These are phyloP conservation scores for Raffaelea arxii DNA, from an alignment of 2,329 filamentous ascomycete species.

Conservation along the genomic window DNA sequence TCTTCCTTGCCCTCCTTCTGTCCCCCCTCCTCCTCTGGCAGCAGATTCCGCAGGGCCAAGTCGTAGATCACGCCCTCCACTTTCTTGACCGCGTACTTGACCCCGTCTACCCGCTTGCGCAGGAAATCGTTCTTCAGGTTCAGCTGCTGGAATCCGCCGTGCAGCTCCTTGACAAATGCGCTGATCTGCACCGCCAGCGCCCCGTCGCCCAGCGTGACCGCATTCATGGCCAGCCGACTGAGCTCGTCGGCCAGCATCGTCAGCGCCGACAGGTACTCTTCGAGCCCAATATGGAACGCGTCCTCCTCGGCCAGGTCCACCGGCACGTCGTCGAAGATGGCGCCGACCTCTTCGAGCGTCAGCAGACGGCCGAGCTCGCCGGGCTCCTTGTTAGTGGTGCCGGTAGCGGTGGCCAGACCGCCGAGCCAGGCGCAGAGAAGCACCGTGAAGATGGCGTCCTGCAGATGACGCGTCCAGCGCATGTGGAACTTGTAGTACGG, in stretches of 20 bases:
- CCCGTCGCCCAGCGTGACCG: conserved; percentile 85
- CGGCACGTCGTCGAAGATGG: conserved; percentile 69
- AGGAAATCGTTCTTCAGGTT: conserved; percentile 95
- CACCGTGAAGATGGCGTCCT: conserved; percentile 59
- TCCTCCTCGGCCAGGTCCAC: conserved; percentile 86
- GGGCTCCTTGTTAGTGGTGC: conserved; percentile 16
- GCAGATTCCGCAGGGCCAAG: conserved; percentile 73
- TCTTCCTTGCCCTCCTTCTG: conserved; percentile 8
- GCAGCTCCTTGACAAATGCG: conserved; percentile 87
- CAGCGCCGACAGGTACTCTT: conserved; percentile 88
- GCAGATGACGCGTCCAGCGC: conserved; percentile 75
- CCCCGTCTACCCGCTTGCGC: conserved; percentile 76
- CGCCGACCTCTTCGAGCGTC: conserved; percentile 80
- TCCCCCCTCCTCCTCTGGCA: conserved; percentile 37
- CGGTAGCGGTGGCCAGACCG: conserved; percentile 46
- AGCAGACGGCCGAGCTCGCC: conserved; percentile 57
- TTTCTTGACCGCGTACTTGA: conserved; percentile 97
- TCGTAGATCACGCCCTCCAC: conserved; percentile 98
- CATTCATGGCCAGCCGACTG: conserved; percentile 82
- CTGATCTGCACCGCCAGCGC: conserved; percentile 78
- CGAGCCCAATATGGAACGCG: conserved; percentile 89
- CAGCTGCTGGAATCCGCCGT: conserved; percentile 91
- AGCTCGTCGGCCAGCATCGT: conserved; percentile 86
- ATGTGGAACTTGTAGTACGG: conserved; percentile 97
- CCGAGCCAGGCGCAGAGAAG: conserved; percentile 67